Evolutionary conservation across 345 rosid genomes (phyloP).

Genomic region (Gossypium rotundifolium): DNA sequence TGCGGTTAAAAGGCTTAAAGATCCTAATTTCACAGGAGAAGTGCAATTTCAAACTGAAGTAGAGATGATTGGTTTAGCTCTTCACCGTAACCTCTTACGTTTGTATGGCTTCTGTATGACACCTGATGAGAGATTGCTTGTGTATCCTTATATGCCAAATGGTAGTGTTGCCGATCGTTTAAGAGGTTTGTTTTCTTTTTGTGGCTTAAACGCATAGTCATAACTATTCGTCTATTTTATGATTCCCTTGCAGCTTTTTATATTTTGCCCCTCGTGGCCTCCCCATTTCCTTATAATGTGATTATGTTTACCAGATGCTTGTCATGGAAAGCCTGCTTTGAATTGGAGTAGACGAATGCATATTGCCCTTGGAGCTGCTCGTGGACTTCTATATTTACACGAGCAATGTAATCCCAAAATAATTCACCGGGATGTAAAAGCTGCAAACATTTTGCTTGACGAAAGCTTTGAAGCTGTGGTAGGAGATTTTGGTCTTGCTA

Average conservation of each 20-base stretch:
- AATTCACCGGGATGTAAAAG: slow-evolving; percentile 93
- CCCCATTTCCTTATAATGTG: background rate
- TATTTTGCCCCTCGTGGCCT: background rate
- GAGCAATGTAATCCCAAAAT: slow-evolving; percentile 94
- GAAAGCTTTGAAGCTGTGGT: slow-evolving; percentile 92
- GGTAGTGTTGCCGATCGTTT: slow-evolving; percentile 92
- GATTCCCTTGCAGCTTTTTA: background rate
- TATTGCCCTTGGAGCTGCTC: slow-evolving; percentile 78
- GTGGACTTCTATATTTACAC: slow-evolving; percentile 90
- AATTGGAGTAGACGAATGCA: slow-evolving; percentile 77
- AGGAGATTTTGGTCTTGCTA: slow-evolving; percentile 93
- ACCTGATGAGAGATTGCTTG: slow-evolving; percentile 69
- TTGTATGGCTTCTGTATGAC: slow-evolving; percentile 92
- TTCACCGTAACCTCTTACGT: slow-evolving; percentile 83
- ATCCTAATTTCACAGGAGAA: slow-evolving; percentile 85
- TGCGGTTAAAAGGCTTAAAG: slow-evolving; percentile 90
- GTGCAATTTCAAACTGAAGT: slow-evolving; percentile 96
- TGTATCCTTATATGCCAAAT: slow-evolving; percentile 96
- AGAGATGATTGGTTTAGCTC: slow-evolving; percentile 93
- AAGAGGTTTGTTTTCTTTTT: slow-evolving; percentile 45
- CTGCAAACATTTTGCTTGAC: slow-evolving; percentile 87
- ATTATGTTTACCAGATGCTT: slow-evolving; percentile 32
- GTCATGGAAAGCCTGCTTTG: slow-evolving; percentile 58
- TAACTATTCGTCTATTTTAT: background rate
- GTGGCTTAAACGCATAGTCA: background rate